phyloP scores from a whole-genome alignment of 2,329 filamentous ascomycete species.

The Aspergillus floridensis region DNA sequence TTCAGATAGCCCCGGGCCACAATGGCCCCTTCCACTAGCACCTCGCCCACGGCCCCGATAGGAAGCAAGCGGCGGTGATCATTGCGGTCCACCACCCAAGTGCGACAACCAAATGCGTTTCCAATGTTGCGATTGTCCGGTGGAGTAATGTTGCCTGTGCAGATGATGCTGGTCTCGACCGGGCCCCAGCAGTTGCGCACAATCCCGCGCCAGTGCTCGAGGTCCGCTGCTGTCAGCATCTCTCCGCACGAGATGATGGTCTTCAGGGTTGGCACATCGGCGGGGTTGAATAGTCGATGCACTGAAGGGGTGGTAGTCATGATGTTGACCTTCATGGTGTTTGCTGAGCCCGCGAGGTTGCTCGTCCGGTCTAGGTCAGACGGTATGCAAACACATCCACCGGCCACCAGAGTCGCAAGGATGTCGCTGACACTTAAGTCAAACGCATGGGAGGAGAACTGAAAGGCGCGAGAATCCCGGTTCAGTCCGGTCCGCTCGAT shows the following conservation, averaged over 20 bases:
- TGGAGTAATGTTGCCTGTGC: neutral
- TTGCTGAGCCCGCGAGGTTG: slow-evolving; percentile 45
- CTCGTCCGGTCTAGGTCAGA: slow-evolving; percentile 42
- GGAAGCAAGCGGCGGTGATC: slow-evolving; percentile 25
- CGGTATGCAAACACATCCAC: slow-evolving; percentile 46
- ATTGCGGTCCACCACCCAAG: slow-evolving; percentile 25
- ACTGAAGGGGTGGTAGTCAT: slow-evolving; percentile 57
- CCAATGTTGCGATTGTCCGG: slow-evolving; percentile 15
- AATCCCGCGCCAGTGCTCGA: neutral
- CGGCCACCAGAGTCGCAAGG: slow-evolving; percentile 31
- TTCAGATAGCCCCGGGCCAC: slow-evolving; percentile 37
- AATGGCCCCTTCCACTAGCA: slow-evolving; percentile 39
- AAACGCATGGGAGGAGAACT: slow-evolving; percentile 49
- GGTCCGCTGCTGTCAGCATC: neutral
- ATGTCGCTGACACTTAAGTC: slow-evolving; percentile 40
- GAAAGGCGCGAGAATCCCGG: neutral
- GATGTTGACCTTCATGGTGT: slow-evolving; percentile 48
- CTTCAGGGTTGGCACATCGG: neutral
- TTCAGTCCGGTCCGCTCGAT: neutral
- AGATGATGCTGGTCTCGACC: neutral
- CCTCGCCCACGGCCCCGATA: slow-evolving; percentile 39
- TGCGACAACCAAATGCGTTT: slow-evolving; percentile 13
- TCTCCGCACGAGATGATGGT: neutral
- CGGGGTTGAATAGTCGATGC: slow-evolving; percentile 34
- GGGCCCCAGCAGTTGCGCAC: neutral